These are phyloP conservation scores for Elsinoe batatas DNA, from an alignment of 2,329 filamentous ascomycete species.

Conservation along the genomic window DNA sequence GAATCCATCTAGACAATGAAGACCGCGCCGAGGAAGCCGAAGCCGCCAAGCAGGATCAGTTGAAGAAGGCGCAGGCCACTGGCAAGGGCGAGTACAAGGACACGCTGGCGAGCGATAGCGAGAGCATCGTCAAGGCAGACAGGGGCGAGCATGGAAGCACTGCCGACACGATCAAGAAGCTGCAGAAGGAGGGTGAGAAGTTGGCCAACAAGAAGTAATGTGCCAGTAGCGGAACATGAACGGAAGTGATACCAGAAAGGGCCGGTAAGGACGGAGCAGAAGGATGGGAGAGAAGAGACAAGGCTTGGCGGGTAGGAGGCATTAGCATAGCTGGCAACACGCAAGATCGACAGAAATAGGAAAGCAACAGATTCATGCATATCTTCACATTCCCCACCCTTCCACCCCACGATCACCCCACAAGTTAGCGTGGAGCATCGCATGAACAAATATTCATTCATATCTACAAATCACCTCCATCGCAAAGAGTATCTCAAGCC, in stretches of 20 bases:
- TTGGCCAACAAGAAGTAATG: slow-evolving; percentile 20
- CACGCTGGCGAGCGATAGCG: slow-evolving; percentile 66
- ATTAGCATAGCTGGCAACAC: slow-evolving; percentile 6
- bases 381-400: too few species aligned
- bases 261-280: background rate
- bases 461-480: background rate
- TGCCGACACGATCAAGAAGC: slow-evolving; percentile 24
- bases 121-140: slow-evolving; percentile 50
- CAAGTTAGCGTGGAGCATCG: too few species aligned
- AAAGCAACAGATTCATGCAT: background rate
- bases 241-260: background rate
- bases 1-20: slow-evolving; percentile 29
- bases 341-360: slow-evolving; percentile 4
- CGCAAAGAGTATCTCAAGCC: background rate
- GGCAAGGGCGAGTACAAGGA: slow-evolving; percentile 68
- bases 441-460: background rate
- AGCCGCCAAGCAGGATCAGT: slow-evolving; percentile 52
- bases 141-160: slow-evolving; percentile 23
- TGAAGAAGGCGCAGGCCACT: slow-evolving; percentile 37
- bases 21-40: slow-evolving; percentile 37
- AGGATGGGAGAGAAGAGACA: background rate
- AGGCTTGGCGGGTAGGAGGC: background rate
- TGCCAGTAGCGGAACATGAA: background rate
- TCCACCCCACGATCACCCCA: too few species aligned
- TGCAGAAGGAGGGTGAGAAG: slow-evolving; percentile 29